Evolutionary conservation across 306 rosid species (phyloP).

Genomic region (Casuarina cunninghamiana): DNA sequence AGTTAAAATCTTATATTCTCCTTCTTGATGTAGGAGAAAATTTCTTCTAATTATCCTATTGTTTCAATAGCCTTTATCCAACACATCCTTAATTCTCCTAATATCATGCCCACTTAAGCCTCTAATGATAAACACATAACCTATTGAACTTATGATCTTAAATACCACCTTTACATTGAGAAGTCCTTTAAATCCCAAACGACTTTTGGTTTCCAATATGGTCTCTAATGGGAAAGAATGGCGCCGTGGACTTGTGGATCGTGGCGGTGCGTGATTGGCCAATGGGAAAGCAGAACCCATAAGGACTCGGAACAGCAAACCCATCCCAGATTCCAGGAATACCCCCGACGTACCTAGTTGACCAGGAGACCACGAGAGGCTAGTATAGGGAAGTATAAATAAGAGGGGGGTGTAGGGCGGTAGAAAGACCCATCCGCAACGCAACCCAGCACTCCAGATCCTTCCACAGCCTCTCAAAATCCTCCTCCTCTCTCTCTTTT

Average conservation of each 20-base stretch:
- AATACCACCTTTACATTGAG: too few species aligned
- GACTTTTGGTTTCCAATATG: too few species aligned
- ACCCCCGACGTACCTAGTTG: not conserved
- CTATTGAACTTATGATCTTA: too few species aligned
- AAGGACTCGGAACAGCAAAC: not conserved
- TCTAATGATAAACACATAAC: too few species aligned
- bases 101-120: too few species aligned
- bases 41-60: too few species aligned
- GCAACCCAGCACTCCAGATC: conserved; percentile 3
- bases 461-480: conserved; percentile 1
- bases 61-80: too few species aligned
- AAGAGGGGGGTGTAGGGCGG: not conserved
- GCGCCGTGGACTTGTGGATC: not conserved
- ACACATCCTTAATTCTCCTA: too few species aligned
- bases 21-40: too few species aligned
- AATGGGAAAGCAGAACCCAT: not conserved
- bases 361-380: not conserved
- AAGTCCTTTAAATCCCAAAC: too few species aligned
- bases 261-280: not conserved
- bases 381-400: conserved; percentile 19
- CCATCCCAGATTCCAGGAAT: conserved; percentile 13
- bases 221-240: too few species aligned
- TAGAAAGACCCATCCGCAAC: not conserved
- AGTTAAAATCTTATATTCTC: too few species aligned
- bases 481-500: conserved; percentile 15